phyloP scores from a whole-genome alignment of 345 rosid species.

The Aquilaria yunnanensis region DNA sequence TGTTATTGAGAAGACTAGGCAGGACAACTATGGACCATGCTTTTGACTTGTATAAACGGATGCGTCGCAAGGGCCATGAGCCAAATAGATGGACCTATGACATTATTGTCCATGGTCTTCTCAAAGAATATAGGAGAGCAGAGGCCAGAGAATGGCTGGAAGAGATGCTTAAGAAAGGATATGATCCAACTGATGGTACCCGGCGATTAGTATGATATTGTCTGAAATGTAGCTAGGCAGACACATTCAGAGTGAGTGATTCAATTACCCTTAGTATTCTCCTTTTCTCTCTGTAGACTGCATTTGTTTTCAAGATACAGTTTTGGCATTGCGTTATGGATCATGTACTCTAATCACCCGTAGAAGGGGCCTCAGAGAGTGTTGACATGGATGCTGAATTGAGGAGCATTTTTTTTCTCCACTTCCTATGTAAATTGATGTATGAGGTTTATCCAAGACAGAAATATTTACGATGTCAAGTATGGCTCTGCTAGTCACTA shows the following conservation, averaged over 20 bases:
- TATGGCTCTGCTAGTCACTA: too few species aligned
- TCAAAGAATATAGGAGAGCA: slow-evolving; percentile 22
- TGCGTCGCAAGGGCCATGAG: slow-evolving; percentile 47
- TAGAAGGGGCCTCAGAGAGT: too few species aligned
- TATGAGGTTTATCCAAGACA: too few species aligned
- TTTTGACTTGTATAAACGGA: slow-evolving; percentile 32
- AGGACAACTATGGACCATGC: slow-evolving; percentile 34
- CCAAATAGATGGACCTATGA: slow-evolving; percentile 56
- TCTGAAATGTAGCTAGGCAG: slow-evolving; percentile 1
- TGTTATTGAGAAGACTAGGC: slow-evolving; percentile 44
- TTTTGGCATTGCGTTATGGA: too few species aligned
- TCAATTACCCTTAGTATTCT: too few species aligned
- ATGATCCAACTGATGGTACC: slow-evolving; percentile 10
- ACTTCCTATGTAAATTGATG: too few species aligned
- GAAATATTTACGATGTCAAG: too few species aligned
- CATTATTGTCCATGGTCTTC: slow-evolving; percentile 33
- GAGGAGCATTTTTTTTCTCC: too few species aligned
- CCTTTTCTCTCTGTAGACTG: too few species aligned
- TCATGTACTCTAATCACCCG: too few species aligned
- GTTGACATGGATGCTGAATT: too few species aligned
- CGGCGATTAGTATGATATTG: slow-evolving; percentile 5
- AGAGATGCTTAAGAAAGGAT: slow-evolving; percentile 29
- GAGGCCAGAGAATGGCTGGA: slow-evolving; percentile 35
- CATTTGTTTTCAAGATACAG: too few species aligned
- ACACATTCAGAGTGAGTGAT: slow-evolving; percentile 4